Conservation (phyloP, 164 flowering plant genomes). For the Kingdonia uniflora region DNA sequence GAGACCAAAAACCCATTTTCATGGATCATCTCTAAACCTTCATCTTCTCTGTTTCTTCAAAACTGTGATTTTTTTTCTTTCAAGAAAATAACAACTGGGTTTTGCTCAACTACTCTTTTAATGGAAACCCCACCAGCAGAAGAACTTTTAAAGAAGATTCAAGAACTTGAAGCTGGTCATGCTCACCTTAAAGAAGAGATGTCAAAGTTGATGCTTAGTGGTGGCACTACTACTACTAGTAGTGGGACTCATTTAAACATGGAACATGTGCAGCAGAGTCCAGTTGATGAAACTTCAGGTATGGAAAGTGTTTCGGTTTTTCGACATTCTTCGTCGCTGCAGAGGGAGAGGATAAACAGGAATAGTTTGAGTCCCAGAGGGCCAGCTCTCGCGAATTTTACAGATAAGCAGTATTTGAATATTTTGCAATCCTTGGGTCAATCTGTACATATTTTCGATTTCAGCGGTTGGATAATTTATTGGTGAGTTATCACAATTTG, state of each 20-base stretch:
- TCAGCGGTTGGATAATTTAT: constrained; percentile 43
- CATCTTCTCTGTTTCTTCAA: background rate
- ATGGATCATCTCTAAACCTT: background rate
- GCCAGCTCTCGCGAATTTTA: constrained; percentile 39
- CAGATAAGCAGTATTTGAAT: constrained; percentile 60
- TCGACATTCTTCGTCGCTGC: constrained; percentile 77
- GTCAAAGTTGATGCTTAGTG: constrained; percentile 43
- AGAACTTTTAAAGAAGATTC: constrained; percentile 76
- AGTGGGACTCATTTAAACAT: constrained; percentile 9
- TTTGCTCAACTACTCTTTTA: background rate
- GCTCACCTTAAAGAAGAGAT: constrained; percentile 65
- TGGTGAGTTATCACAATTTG: constrained; percentile 44
- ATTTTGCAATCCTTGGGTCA: constrained; percentile 94
- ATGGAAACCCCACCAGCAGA: constrained; percentile 51
- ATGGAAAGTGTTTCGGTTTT: constrained; percentile 43
- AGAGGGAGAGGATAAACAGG: constrained; percentile 48
- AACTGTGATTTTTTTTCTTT: background rate
- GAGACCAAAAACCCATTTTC: no score
- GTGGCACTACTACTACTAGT: no score
- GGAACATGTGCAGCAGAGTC: constrained; percentile 32
- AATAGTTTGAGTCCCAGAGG: constrained; percentile 23
- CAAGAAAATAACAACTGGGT: background rate
- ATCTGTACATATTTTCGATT: constrained; percentile 76
- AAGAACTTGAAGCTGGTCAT: constrained; percentile 71
- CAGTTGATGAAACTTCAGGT: constrained; percentile 30